Evolutionary conservation across 2,329 filamentous ascomycete genomes (phyloP), one percentile per base, ranked within the genome.

Genomic region (Microdochium bolleyi): DNA sequence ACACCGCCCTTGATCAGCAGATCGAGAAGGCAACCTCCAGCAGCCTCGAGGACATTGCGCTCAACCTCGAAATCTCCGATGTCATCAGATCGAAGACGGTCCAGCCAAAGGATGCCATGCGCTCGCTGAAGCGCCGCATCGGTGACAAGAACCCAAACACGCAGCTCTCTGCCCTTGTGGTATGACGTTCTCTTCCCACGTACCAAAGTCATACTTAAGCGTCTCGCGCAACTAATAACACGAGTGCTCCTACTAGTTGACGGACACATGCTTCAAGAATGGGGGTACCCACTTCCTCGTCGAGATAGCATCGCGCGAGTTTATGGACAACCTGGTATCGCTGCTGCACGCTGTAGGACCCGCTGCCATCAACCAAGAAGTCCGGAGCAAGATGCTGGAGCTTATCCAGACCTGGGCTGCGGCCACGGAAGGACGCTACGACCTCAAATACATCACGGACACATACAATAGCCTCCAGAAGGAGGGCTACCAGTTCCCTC

Each of bases 231-330:
- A 56, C 53, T 58, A 52, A 56, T 60, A 8, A 27, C 34, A 24
- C 60, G 34, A 56, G 52, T 25, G 41, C 30, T 48, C 54, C 24
- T 22, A 51, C 52, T 56, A 83, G 90, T 86, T 99, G 63, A 96
- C 92, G 59, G 94, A 99, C 73, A 97, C 94, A 1, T 99, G 94
- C 67, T 91, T 97, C 56, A 99, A 99, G 75, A 99, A 99, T 76
- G 94, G 94, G 55, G 94, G 94, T 61, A 82, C 87, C 38, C 94
- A 99, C 71, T 99, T 99, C 70, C 84, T 99, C 50, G 80, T 85
- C 59, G 94, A 99, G 73, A 94, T 99, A 61, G 92, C 94, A 41
- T 96, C 92, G 19, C 84, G 92, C 58, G 94, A 99, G 73, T 99
- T 97, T 65, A 95, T 99, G 88, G 94, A 99, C 72, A 96, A 96